Evolutionary conservation across 108 stramenopile species (phyloP), one percentile per base, ranked within the genome.

Genomic region (Fistulifera solaris): DNA sequence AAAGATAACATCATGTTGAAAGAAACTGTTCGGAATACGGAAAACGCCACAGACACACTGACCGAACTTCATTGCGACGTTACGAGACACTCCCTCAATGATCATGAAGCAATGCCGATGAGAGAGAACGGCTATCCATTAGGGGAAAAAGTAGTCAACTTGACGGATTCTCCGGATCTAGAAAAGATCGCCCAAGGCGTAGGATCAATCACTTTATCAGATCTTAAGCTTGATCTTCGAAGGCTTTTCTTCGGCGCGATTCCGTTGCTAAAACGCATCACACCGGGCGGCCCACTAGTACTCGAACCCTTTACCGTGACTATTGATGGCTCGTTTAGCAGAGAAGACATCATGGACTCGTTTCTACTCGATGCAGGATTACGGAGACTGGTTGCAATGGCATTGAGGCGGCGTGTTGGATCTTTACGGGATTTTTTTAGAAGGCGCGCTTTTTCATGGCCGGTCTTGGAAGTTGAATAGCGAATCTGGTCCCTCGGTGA

Each of bases 361-460:
- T 68, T 73, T 54, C 56, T 87, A 11, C 46, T 93, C 21, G 85
- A 89, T 53, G 67, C 66, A 41, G 87, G 85, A 0, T 52, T 93
- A 17, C 68, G 83, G n/a, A 67, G 78, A 0, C 67, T 93, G 10
- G 85, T 89, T 14, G 83, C 80, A 2, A 63, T 83, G 26, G 85
- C 81, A 3, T 56, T 93, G 53, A 67, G 78, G 39, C 61, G 75
- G 21, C 64, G 92, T 35, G 71, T 89, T 1, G 51, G 92, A 52
- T 72, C 79, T 8, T 63, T 89, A 15, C 72, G 92, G 1, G 92
- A 93, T 58, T 39, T 89, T 6, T 60, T 35, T 77, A 38, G 92
- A 93, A 58, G 87, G 87, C n/a, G 92, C 92, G 0, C 60, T 86
- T 11, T 81, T 93, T 54, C 74, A 76, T 51, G 92, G 92, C 1